A percentile compares a stretch with the other conserved stretches of the same genome.
Evolutionary conservation across 306 rosid genomes (phyloP).

Genomic region (Trifolium dubium): DNA sequence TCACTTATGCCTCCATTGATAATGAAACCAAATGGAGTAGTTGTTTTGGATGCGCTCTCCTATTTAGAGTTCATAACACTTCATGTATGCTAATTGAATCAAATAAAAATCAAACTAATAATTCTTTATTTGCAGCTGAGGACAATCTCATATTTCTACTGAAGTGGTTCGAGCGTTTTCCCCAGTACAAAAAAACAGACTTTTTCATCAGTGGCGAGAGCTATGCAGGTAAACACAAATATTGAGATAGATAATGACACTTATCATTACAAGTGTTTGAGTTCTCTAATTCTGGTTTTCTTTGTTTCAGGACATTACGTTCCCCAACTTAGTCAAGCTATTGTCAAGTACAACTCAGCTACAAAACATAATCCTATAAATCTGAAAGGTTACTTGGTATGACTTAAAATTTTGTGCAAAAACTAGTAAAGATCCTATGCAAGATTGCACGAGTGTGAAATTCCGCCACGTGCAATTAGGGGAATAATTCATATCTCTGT

Average conservation of each 20-base stretch:
- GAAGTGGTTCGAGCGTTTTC: conserved; percentile 87
- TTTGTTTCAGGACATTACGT: conserved; percentile 81
- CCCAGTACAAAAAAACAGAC: conserved; percentile 68
- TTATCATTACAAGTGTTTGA: not conserved
- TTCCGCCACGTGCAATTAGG: not conserved
- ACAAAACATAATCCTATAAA: conserved; percentile 57
- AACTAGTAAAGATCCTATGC: not conserved
- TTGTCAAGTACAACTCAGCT: conserved; percentile 65
- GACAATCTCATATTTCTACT: conserved; percentile 69
- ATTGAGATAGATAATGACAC: conserved; percentile 10
- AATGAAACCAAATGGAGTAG: not conserved
- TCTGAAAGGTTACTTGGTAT: conserved; percentile 90
- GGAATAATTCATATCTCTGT: conserved; percentile 26
- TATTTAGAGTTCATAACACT: not conserved
- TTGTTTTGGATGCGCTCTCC: not conserved
- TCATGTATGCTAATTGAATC: not conserved
- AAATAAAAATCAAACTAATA: not conserved
- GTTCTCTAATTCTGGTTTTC: not conserved
- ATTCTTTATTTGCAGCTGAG: conserved; percentile 56
- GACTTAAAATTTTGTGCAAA: not conserved
- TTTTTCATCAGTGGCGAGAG: conserved; percentile 86
- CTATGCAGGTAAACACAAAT: conserved; percentile 71
- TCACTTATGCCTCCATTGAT: not conserved
- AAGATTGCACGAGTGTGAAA: not conserved
- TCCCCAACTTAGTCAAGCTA: conserved; percentile 90